These are phyloP conservation scores for Butyriboletus loyo DNA, from an alignment of 768 basidiomycete species.

Conservation along the genomic window DNA sequence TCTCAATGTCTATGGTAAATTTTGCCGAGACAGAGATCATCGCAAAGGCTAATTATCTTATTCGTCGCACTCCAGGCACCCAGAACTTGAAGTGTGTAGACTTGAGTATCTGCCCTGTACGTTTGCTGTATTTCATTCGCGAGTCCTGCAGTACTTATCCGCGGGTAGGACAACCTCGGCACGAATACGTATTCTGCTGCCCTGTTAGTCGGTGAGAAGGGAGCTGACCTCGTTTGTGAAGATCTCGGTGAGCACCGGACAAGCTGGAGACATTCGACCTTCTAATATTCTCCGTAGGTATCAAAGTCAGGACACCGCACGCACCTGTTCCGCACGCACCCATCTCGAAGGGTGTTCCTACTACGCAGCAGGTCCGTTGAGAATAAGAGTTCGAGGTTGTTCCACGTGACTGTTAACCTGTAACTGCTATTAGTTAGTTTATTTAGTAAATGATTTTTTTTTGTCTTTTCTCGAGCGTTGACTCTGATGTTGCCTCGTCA, in stretches of 20 bases:
- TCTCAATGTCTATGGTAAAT: conserved; percentile 53
- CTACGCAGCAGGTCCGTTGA: conserved; percentile 38
- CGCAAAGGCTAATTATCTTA: background rate
- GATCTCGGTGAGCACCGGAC: conserved; percentile 49
- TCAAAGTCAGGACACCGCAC: conserved; percentile 61
- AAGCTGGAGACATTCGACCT: background rate
- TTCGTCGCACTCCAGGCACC: conserved; percentile 38
- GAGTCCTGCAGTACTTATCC: background rate
- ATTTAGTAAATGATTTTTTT: conserved; percentile 10
- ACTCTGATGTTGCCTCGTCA: conserved; percentile 48
- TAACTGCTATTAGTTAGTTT: background rate
- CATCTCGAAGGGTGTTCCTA: conserved; percentile 47
- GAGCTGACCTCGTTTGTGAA: conserved; percentile 56
- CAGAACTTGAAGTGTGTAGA: conserved; percentile 66
- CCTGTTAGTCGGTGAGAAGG: conserved; percentile 67
- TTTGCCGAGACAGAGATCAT: conserved; percentile 9
- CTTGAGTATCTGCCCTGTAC: conserved; percentile 68
- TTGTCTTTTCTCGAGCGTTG: background rate
- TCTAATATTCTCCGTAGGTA: conserved; percentile 37
- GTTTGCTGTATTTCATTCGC: conserved; percentile 15
- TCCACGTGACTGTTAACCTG: background rate
- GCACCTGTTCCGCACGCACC: conserved; percentile 71
- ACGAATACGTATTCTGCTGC: conserved; percentile 75
- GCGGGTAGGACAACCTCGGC: conserved; percentile 59
- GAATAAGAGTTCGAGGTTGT: background rate